These are phyloP conservation scores for Ambrosia artemisiifolia DNA, from an alignment of 129 eudicot species.

Conservation along the genomic window DNA sequence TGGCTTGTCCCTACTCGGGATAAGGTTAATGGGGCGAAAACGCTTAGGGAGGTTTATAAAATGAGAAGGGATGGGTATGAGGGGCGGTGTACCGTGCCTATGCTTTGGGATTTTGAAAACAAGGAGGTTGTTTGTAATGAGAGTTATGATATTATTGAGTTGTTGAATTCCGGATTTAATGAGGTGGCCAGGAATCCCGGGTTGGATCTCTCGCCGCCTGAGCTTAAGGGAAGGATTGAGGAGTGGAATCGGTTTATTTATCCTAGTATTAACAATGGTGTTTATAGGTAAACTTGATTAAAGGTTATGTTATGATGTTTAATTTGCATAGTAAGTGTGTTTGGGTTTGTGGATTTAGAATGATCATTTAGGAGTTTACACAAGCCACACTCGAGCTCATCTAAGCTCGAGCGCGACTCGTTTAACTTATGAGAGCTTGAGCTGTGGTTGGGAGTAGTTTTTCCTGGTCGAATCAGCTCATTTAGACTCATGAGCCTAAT, in stretches of 20 bases:
- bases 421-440: not conserved
- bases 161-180: conserved; percentile 71
- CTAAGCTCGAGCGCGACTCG: too few species aligned
- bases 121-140: conserved; percentile 87
- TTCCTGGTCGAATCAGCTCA: too few species aligned
- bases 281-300: conserved; percentile 56
- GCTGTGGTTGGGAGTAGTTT: not conserved
- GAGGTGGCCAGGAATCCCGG: conserved; percentile 45
- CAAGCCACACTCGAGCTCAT: too few species aligned
- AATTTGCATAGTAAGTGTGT: not conserved
- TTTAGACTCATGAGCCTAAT: too few species aligned
- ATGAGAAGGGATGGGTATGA: conserved; percentile 59
- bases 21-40: conserved; percentile 51
- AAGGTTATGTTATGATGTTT: not conserved
- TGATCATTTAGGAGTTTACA: not conserved
- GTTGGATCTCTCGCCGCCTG: conserved; percentile 67
- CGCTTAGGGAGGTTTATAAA: conserved; percentile 62
- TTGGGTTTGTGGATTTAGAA: not conserved
- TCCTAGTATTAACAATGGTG: conserved; percentile 85
- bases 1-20: conserved; percentile 44
- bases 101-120: conserved; percentile 70
- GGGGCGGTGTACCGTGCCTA: conserved; percentile 86
- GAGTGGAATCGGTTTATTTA: conserved; percentile 74
- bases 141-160: conserved; percentile 75
- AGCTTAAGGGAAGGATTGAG: conserved; percentile 46